phyloP scores from a whole-genome alignment of 495 filamentous ascomycete species.

The Platismatia glauca region DNA sequence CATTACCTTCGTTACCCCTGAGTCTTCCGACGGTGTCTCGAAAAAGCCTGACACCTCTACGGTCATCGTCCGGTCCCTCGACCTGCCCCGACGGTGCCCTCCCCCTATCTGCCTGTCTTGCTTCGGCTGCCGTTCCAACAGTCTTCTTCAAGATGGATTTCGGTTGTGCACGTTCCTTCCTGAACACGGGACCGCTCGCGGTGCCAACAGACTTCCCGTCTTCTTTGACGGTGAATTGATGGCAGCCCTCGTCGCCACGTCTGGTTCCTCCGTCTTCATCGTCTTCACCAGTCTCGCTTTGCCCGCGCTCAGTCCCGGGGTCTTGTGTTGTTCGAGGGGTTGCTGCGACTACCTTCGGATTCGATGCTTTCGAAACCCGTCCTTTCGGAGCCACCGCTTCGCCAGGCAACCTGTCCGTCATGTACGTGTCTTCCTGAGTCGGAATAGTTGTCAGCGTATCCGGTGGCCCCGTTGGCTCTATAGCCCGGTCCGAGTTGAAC shows the following conservation, averaged over 20 bases:
- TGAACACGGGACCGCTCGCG: background rate
- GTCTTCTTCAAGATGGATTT: background rate
- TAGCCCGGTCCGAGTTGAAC: background rate
- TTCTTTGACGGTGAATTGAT: background rate
- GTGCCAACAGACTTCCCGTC: background rate
- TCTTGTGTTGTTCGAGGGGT: background rate
- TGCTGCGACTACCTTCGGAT: background rate
- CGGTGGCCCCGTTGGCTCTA: background rate
- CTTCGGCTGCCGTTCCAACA: background rate
- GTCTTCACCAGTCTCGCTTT: background rate
- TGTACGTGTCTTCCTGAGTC: background rate
- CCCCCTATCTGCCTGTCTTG: background rate
- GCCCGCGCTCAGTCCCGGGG: background rate
- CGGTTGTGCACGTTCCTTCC: background rate
- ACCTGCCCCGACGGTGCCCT: background rate
- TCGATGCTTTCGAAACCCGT: background rate
- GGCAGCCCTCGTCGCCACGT: background rate
- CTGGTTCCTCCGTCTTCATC: background rate
- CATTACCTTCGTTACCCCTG: background rate
- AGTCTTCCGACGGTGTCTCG: background rate
- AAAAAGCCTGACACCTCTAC: background rate
- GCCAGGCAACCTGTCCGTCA: background rate
- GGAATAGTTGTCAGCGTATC: background rate
- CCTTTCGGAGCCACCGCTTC: background rate
- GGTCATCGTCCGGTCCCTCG: background rate